Base-by-base conservation (phyloP, 495 filamentous ascomycete species). In the Darksidea phi region DNA sequence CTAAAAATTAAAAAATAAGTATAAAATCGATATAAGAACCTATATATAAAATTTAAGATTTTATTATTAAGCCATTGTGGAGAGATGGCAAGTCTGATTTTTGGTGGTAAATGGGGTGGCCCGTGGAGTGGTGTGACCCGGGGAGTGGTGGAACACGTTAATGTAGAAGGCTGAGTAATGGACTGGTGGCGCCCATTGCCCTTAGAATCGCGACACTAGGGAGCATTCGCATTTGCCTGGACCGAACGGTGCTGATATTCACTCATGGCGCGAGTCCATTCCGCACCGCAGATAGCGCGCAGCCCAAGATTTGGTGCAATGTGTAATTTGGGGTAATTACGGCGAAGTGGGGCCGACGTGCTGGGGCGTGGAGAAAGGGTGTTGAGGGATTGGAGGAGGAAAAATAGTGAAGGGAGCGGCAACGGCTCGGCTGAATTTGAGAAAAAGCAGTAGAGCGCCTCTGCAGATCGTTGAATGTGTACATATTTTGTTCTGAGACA, bases 181-280 rank as follows among this genome's bases (percentile, higher is more conserved):
- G 79, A 77, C 10, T 88, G 85, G 85, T 86, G 84, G 83, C 77
- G 80, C 70, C 86, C 86, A n/a, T 58, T 89, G 26, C 77, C 81
- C 0, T 48, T 61, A 17, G 82, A 84, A 53, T 76, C 70, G 74
- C 1, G 58, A 42, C 49, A 66, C 41, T 66, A n/a, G 63, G 63
- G 57, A 66, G 47, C 17, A 36, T 8, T 32, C 53, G 23, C 21
- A 43, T 54, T 20, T 28, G 37, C 32, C 48, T 42, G 52, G 13
- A 15, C 28, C 28, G 28, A 11, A 28, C 43, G 20, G 28, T 10
- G 6, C 11, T 45, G 52, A 43, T 69, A n/a, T 75, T 73, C 54
- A 66, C 55, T 37, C 62, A 76, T 50, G 71, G 66, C 13, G 71
- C 75, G 26, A 79, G 76, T 67, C 75, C 78, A 12, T 80, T 81